Percentiles rank a stretch among this genome's conserved stretches.
Conservation (phyloP, 371 early-diverging fungal species). For the Mycotypha africana region DNA sequence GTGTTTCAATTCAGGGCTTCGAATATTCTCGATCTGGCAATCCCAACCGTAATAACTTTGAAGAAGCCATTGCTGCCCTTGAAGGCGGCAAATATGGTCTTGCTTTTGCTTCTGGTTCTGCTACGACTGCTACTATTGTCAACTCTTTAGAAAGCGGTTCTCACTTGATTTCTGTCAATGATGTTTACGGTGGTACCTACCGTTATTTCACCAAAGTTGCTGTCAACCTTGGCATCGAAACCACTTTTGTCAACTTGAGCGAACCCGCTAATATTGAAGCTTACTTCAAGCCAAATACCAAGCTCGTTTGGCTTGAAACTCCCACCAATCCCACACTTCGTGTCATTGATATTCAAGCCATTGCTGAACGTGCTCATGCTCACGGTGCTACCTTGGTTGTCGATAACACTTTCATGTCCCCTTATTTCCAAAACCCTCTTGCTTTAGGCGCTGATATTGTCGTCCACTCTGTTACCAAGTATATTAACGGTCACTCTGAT, state of each 20-base stretch:
- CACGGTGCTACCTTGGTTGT: conserved; percentile 84
- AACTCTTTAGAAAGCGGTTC: conserved; percentile 68
- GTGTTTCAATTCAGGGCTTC: conserved; percentile 74
- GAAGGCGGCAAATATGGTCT: conserved; percentile 88
- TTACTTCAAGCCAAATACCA: conserved; percentile 73
- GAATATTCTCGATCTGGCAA: conserved; percentile 97
- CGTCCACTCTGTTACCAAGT: conserved; percentile 98
- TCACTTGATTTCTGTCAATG: conserved; percentile 90
- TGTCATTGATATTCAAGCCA: conserved; percentile 86
- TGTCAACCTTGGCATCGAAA: conserved; percentile 58
- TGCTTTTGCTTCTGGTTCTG: conserved; percentile 94
- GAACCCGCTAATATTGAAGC: conserved; percentile 66
- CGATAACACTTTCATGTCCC: conserved; percentile 98
- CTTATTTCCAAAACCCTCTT: conserved; percentile 95
- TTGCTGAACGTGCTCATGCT: conserved; percentile 78
- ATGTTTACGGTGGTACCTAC: conserved; percentile 97
- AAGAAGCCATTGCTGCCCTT: conserved; percentile 86
- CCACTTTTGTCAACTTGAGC: conserved; percentile 85
- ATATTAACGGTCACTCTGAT: conserved; percentile 98
- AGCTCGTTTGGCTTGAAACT: conserved; percentile 92
- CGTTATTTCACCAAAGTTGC: conserved; percentile 96
- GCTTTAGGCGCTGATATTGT: conserved; percentile 92
- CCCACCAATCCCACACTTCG: conserved; percentile 97
- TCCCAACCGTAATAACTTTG: conserved; percentile 89
- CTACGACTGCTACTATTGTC: conserved; percentile 86